phyloP scores from a whole-genome alignment of 371 early-diverging fungal genomes.

The Apophysomyces ossiformis region DNA sequence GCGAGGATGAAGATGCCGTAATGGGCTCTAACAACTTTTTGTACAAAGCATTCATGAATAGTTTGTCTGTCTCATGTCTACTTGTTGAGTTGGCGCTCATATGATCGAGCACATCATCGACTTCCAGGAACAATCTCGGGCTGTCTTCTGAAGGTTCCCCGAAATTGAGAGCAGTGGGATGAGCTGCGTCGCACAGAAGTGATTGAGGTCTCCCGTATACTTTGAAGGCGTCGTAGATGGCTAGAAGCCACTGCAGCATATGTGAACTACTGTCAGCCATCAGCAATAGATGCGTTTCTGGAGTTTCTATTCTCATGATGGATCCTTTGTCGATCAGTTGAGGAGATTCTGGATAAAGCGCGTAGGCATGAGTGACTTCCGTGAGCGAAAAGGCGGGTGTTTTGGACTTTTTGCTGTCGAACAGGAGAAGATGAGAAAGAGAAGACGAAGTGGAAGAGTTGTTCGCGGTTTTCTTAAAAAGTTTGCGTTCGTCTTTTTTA shows the following conservation, averaged over 20 bases:
- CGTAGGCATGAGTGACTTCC: constrained; percentile 67
- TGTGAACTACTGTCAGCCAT: constrained; percentile 49
- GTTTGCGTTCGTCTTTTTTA: constrained; percentile 42
- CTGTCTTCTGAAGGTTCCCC: constrained; percentile 28
- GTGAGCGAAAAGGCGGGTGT: constrained; percentile 52
- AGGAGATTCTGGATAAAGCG: constrained; percentile 69
- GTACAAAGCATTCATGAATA: constrained; percentile 17
- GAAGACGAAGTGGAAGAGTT: constrained; percentile 22
- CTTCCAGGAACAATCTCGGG: constrained; percentile 27
- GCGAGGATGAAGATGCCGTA: constrained; percentile 11
- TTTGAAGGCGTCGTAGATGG: constrained; percentile 52
- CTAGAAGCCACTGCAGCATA: constrained; percentile 43
- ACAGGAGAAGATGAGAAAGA: constrained; percentile 43
- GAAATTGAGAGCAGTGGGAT: constrained; percentile 39
- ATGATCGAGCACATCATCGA: neutral
- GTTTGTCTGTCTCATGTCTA: constrained; percentile 1
- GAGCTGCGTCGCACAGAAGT: constrained; percentile 23
- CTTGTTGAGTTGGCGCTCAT: neutral
- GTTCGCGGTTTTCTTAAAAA: constrained; percentile 29
- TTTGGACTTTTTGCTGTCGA: constrained; percentile 61
- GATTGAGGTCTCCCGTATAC: constrained; percentile 51
- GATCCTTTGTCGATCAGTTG: constrained; percentile 51
- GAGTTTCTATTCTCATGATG: constrained; percentile 47
- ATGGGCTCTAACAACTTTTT: constrained; percentile 19
- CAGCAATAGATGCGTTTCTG: constrained; percentile 39